Conservation (phyloP, 2,329 filamentous ascomycete genomes). For the Dactylellina parvicollis region DNA sequence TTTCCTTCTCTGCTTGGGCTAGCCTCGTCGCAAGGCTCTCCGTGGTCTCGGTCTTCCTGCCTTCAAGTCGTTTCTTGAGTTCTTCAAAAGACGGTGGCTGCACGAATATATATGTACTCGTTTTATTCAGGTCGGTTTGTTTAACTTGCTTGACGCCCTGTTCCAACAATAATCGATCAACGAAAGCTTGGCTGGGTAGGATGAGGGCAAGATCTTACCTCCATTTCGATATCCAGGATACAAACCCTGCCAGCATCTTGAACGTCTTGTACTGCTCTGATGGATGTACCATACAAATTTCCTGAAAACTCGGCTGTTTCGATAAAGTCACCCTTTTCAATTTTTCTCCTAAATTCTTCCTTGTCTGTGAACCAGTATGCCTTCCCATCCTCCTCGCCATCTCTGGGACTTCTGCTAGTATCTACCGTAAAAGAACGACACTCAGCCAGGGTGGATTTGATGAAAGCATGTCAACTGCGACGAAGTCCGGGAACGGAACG, state of each 20-base stretch:
- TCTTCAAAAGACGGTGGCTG: conserved; percentile 79
- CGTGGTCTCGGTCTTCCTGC: conserved; percentile 80
- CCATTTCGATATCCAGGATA: conserved; percentile 96
- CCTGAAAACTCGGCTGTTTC: conserved; percentile 86
- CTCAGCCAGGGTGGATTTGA: not conserved
- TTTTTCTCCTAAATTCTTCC: conserved; percentile 74
- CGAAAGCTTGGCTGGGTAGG: not conserved
- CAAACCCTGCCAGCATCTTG: conserved; percentile 72
- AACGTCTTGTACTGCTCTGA: conserved; percentile 77
- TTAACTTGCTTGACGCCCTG: conserved; percentile 90
- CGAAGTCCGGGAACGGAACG: not conserved
- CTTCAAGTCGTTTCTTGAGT: conserved; percentile 78
- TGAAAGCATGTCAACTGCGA: not conserved
- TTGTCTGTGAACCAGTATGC: conserved; percentile 80
- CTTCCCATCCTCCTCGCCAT: conserved; percentile 77
- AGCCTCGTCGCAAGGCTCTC: conserved; percentile 75
- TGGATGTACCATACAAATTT: conserved; percentile 87
- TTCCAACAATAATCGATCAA: conserved; percentile 60
- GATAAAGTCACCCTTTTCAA: conserved; percentile 78
- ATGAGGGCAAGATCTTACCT: conserved; percentile 65
- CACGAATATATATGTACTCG: conserved; percentile 79
- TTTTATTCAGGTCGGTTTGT: conserved; percentile 74
- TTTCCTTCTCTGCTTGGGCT: conserved; percentile 76
- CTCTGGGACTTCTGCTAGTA: conserved; percentile 81
- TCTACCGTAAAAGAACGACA: conserved; percentile 63